phyloP scores from a whole-genome alignment of 306 rosid genomes.

The Quercus parvula region DNA sequence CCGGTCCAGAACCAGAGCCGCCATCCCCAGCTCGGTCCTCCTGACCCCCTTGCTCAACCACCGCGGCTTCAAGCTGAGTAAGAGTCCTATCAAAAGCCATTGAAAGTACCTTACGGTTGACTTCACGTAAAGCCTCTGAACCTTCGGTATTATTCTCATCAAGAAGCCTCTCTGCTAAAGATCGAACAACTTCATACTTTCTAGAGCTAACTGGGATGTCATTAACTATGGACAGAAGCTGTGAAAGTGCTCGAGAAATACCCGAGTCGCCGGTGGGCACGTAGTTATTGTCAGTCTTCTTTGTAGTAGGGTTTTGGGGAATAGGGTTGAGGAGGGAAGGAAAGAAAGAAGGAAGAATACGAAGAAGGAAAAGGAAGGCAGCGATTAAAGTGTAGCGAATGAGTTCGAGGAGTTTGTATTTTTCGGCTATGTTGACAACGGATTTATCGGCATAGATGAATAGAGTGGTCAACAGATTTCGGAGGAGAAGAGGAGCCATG shows the following conservation, averaged over 20 bases:
- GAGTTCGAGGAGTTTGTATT: conserved; percentile 40
- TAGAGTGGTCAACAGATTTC: conserved; percentile 35
- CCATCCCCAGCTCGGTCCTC: neutral
- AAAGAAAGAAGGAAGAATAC: conserved; percentile 44
- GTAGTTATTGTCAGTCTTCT: neutral
- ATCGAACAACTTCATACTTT: conserved; percentile 67
- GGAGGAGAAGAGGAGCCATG: conserved; percentile 43
- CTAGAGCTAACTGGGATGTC: conserved; percentile 72
- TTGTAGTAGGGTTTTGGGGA: neutral
- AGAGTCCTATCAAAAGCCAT: conserved; percentile 53
- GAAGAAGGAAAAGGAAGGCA: conserved; percentile 42
- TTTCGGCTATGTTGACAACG: conserved; percentile 22
- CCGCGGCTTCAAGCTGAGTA: conserved; percentile 39
- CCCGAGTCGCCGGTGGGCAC: conserved; percentile 27
- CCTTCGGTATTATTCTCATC: conserved; percentile 54
- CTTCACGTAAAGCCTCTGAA: conserved; percentile 39
- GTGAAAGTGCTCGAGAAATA: conserved; percentile 67
- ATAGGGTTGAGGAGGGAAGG: neutral
- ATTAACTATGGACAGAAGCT: conserved; percentile 44
- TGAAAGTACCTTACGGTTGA: conserved; percentile 49
- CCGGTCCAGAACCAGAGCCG: conserved; percentile 11
- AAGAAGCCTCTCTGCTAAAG: conserved; percentile 58
- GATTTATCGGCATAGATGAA: conserved; percentile 37
- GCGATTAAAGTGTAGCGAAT: conserved; percentile 39
- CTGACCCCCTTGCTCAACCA: conserved; percentile 12